Evolutionary conservation across 257 asterid species (phyloP).

Genomic region (Phtheirospermum japonicum): DNA sequence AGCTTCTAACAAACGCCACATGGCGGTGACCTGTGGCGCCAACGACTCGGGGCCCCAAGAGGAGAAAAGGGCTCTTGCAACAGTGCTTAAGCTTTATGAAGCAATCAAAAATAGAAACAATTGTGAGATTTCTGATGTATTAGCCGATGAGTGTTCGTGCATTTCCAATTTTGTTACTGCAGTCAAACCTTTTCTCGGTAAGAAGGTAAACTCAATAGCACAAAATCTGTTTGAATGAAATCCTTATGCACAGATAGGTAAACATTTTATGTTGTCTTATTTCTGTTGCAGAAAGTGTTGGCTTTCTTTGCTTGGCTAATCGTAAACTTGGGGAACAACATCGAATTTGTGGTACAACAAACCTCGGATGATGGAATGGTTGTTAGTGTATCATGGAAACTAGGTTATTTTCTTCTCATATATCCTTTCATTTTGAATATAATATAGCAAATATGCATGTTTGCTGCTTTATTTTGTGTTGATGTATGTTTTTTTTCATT

Average conservation of each 20-base stretch:
- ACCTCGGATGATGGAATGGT: conserved; percentile 59
- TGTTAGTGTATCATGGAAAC: conserved; percentile 61
- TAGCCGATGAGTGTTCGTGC: conserved; percentile 71
- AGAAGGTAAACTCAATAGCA: conserved; percentile 44
- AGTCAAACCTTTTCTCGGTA: conserved; percentile 54
- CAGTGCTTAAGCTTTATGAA: conserved; percentile 62
- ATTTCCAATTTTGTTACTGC: conserved; percentile 52
- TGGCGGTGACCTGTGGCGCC: conserved; percentile 29
- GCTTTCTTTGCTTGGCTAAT: conserved; percentile 53
- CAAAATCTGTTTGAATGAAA: too few relatives aligned
- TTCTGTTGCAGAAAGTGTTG: conserved; percentile 54
- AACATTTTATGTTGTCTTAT: background rate
- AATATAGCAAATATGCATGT: too few relatives aligned
- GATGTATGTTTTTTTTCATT: too few relatives aligned
- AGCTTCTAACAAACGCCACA: background rate
- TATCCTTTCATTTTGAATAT: background rate
- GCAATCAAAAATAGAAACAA: conserved; percentile 50
- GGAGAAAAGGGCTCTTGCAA: conserved; percentile 47
- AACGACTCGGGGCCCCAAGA: conserved; percentile 25
- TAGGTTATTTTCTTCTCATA: conserved; percentile 37
- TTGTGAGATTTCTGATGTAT: conserved; percentile 48
- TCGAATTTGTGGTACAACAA: conserved; percentile 54
- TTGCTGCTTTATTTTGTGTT: too few relatives aligned
- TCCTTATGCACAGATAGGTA: too few relatives aligned
- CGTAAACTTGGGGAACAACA: conserved; percentile 45